Evolutionary conservation across 495 filamentous ascomycete genomes (phyloP), one percentile per base, ranked within the genome.

Genomic region (Chlorociboria aeruginascens): DNA sequence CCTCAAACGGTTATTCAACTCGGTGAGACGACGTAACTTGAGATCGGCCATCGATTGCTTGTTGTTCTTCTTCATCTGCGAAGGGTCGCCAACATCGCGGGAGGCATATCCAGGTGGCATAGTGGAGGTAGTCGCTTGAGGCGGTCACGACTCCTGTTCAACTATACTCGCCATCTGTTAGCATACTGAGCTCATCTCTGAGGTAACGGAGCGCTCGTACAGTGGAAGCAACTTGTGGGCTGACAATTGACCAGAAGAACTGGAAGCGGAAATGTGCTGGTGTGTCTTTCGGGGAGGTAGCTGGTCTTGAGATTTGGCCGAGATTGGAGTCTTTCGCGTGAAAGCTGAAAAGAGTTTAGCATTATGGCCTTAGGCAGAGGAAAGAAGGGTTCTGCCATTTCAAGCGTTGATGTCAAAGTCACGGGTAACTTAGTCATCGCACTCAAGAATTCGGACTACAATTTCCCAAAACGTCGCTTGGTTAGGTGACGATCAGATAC

Each of bases 11-110:
- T 82, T 81, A 73, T 97, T 98, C 63, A 98, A 78, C 69, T 98
- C 92, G 41, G 87, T 96, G 66, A 98, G 73, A 38, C 93, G 85
- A 53, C 92, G 84, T 55, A 96, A 79, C 72, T 97, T 98, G 47
- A 97, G 78, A 67, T 97, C 92, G 42, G 92, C 93, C 80, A 97
- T 95, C 66, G 86, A 93, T 67, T 98, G 93, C 74, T 95, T 96
- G 77, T 93, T 96, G 77, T 93, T 96, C 71, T 89, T 93, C 76
- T 83, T 92, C 61, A 89, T 83, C 56, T 76, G 72, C 59, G 71
- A 72, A 57, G 73, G 74, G 62, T 79, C 75, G 66, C 72, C 69
- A 50, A 70, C 68, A 53, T 77, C 73, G 54, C 73, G 72, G 34
- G 74, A 74, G 32, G 68, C 70, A 59, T 72, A 77, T 44, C 52